Base-by-base conservation (phyloP, 2,329 filamentous ascomycete genomes). In the Tolypocladium sp. region DNA sequence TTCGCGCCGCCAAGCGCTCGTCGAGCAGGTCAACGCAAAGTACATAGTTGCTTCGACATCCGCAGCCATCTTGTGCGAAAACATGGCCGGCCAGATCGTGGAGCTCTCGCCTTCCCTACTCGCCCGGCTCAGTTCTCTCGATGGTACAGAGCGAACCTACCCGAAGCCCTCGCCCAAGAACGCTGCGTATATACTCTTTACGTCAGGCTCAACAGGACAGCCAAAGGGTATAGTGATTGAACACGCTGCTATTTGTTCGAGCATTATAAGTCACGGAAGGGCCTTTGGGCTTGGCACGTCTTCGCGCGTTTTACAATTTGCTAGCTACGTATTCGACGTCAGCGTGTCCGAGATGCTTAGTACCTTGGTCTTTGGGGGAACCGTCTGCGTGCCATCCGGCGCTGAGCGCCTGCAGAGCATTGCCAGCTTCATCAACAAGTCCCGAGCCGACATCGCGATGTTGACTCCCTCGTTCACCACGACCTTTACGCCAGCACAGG, bases 181-280 rank as follows among this genome's bases (percentile, higher is more conserved):
- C 53, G 57, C 63, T 0, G 66, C 66, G 0, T 70, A 67, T 40
- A 57, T 68, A 0, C 56, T 70, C 12, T 71, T 68, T 40, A 71
- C 69, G 0, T 70, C 68, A 0, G 68, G 69, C 8, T 66, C 60
- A 0, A 69, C 69, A 0, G 69, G 68, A 0, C 58, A 59, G 8
- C 68, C 67, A 3, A 70, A 71, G 30, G 69, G 66, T 8, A 63
- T 64, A 6, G 52, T 68, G 5, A 58, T 70, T 8, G 63, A 70
- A 46, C 86, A 89, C 64, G 72, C 70, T 0, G 77, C 81, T 2
- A 74, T 86, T 10, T 79, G 80, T 2, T 82, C 82, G 0, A 76
- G 78, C 4, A 77, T 79, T 25, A 60, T 78, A 2, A 75, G 75
- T 1, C 78, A 84, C 64, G 79, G 75, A 0, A 71, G 74, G 2